Percentiles rank a stretch among this genome's conserved stretches.
Evolutionary conservation across 345 rosid genomes (phyloP).

Genomic region (Pelargonium nanum): DNA sequence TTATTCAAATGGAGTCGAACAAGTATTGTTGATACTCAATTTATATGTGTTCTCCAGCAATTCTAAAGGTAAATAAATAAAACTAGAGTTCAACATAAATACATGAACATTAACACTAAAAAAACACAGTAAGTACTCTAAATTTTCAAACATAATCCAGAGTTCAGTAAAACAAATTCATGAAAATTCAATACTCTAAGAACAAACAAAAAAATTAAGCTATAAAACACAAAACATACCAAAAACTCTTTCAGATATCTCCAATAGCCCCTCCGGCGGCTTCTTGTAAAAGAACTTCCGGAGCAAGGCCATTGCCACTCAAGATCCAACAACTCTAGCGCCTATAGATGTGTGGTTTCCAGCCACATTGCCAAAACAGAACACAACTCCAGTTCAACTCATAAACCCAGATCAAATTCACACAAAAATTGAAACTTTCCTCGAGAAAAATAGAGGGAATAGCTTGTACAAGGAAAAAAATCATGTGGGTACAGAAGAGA

Average conservation of each 20-base stretch:
- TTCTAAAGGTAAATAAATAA: not conserved
- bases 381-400: not conserved
- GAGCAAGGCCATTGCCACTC: slow-evolving; percentile 48
- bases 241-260: slow-evolving; percentile 76
- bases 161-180: too few species aligned
- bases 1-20: not conserved
- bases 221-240: slow-evolving; percentile 32
- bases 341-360: not conserved
- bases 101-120: too few species aligned
- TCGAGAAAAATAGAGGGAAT: not conserved
- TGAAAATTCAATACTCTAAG: not conserved
- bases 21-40: too few species aligned
- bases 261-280: slow-evolving; percentile 71
- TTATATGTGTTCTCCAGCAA: not conserved
- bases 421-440: not conserved
- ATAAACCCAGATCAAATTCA: not conserved
- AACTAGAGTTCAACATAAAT: not conserved
- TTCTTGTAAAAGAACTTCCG: slow-evolving; percentile 60
- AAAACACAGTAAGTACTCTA: too few species aligned
- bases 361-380: not conserved
- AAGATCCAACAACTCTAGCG: slow-evolving; percentile 6
- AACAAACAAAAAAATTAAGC: not conserved
- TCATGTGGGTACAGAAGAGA: not conserved
- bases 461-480: not conserved
- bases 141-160: too few species aligned